Evolutionary conservation across 495 filamentous ascomycete genomes (phyloP).

Genomic region (Podospora anserina): DNA sequence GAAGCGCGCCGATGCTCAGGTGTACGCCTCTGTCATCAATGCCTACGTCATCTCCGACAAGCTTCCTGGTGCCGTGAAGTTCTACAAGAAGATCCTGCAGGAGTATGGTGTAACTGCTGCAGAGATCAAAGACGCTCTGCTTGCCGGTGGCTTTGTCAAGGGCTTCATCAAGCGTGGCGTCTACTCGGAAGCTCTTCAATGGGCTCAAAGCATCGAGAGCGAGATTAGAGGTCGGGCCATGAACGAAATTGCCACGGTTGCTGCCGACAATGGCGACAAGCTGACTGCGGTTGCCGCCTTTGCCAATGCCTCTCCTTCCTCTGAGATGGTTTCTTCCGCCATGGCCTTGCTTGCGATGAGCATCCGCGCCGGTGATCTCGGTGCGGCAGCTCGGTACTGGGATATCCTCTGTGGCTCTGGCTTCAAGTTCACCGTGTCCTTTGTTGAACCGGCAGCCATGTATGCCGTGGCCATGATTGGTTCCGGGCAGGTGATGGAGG

Average conservation of each 20-base stretch:
- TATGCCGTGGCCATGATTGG: slow-evolving; percentile 79
- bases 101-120: slow-evolving; percentile 54
- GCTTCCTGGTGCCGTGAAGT: slow-evolving; percentile 71
- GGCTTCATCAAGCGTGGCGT: slow-evolving; percentile 61
- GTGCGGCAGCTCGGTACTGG: slow-evolving; percentile 74
- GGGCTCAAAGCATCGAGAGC: slow-evolving; percentile 53
- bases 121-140: slow-evolving; percentile 64
- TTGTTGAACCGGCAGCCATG: slow-evolving; percentile 84
- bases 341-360: slow-evolving; percentile 82
- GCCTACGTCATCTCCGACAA: slow-evolving; percentile 80
- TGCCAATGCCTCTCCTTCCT: slow-evolving; percentile 49
- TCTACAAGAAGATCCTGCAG: slow-evolving; percentile 71
- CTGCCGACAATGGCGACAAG: slow-evolving; percentile 76
- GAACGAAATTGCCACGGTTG: slow-evolving; percentile 49
- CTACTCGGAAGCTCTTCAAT: slow-evolving; percentile 62
- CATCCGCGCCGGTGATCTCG: slow-evolving; percentile 73
- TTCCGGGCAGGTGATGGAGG: slow-evolving; percentile 72
- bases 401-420: slow-evolving; percentile 60
- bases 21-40: slow-evolving; percentile 85
- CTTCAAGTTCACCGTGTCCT: slow-evolving; percentile 54
- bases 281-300: slow-evolving; percentile 68
- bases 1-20: slow-evolving; percentile 71
- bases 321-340: slow-evolving; percentile 59
- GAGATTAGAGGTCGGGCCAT: slow-evolving; percentile 36
- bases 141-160: slow-evolving; percentile 70